Evolutionary conservation across 768 basidiomycete species (phyloP).

Genomic region (Phylloporus scabripes): DNA sequence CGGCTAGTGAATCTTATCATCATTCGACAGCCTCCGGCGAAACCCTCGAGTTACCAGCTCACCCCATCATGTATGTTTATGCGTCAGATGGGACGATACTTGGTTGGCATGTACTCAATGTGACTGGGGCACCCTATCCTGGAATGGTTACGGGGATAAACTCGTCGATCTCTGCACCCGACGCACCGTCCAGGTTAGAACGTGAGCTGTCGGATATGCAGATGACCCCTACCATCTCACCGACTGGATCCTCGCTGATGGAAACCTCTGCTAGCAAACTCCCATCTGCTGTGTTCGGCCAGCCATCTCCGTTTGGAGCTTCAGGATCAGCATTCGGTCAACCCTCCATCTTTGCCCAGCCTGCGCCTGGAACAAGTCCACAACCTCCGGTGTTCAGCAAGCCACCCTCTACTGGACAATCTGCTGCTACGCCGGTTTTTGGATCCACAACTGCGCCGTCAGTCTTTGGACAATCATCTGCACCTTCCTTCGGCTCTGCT

Average conservation of each 20-base stretch:
- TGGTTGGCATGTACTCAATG: conserved; percentile 66
- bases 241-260: conserved; percentile 14
- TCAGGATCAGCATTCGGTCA: conserved; percentile 30
- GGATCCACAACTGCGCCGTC: conserved; percentile 15
- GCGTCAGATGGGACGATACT: conserved; percentile 73
- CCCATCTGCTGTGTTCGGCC: conserved; percentile 33
- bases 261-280: conserved; percentile 26
- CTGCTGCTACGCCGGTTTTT: conserved; percentile 6
- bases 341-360: conserved; percentile 19
- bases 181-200: conserved; percentile 14
- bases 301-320: conserved; percentile 23
- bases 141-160: conserved; percentile 40
- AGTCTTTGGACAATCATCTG: conserved; percentile 15
- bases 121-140: conserved; percentile 46
- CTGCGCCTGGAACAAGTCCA: not conserved
- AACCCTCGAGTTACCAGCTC: conserved; percentile 38
- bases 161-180: conserved; percentile 5
- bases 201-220: conserved; percentile 31
- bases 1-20: conserved; percentile 38
- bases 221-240: conserved; percentile 21
- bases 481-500: conserved; percentile 21
- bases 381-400: conserved; percentile 23
- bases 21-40: conserved; percentile 39
- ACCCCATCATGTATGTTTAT: conserved; percentile 69
- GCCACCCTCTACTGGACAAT: conserved; percentile 12